A percentile compares a stretch with the other conserved stretches of the same genome.
Evolutionary conservation across 2,329 filamentous ascomycete genomes (phyloP).

Genomic region (Boeremia exigua): DNA sequence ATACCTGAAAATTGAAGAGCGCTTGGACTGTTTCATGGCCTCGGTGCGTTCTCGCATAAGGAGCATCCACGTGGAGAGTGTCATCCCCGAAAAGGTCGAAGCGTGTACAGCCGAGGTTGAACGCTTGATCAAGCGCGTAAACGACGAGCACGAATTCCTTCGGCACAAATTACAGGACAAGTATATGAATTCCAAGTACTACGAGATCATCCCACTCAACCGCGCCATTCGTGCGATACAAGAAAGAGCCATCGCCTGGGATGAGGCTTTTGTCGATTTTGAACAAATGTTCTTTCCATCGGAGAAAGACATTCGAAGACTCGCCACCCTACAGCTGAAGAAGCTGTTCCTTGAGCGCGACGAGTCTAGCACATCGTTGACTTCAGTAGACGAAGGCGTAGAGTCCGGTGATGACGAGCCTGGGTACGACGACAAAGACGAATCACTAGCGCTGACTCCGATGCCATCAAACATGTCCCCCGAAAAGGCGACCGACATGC

Average conservation of each 20-base stretch:
- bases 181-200: slow-evolving; percentile 94
- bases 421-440: slow-evolving; percentile 39
- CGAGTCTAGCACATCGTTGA: slow-evolving; percentile 77
- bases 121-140: slow-evolving; percentile 74
- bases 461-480: slow-evolving; percentile 56
- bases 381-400: slow-evolving; percentile 69
- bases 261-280: slow-evolving; percentile 86
- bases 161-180: slow-evolving; percentile 82
- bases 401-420: slow-evolving; percentile 52
- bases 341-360: slow-evolving; percentile 91
- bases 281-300: slow-evolving; percentile 91
- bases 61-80: slow-evolving; percentile 89
- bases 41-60: slow-evolving; percentile 85
- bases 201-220: slow-evolving; percentile 95
- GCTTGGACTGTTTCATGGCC: slow-evolving; percentile 83
- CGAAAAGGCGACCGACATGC: slow-evolving; percentile 68
- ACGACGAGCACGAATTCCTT: slow-evolving; percentile 79
- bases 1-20: slow-evolving; percentile 79
- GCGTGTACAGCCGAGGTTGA: slow-evolving; percentile 84
- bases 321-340: slow-evolving; percentile 90
- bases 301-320: slow-evolving; percentile 91
- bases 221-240: slow-evolving; percentile 86
- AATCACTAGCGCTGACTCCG: slow-evolving; percentile 36
- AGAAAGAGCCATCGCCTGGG: slow-evolving; percentile 93
- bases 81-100: slow-evolving; percentile 85